These are phyloP conservation scores for Leccinum pellstonianum DNA, from an alignment of 768 basidiomycete species.

Conservation along the genomic window DNA sequence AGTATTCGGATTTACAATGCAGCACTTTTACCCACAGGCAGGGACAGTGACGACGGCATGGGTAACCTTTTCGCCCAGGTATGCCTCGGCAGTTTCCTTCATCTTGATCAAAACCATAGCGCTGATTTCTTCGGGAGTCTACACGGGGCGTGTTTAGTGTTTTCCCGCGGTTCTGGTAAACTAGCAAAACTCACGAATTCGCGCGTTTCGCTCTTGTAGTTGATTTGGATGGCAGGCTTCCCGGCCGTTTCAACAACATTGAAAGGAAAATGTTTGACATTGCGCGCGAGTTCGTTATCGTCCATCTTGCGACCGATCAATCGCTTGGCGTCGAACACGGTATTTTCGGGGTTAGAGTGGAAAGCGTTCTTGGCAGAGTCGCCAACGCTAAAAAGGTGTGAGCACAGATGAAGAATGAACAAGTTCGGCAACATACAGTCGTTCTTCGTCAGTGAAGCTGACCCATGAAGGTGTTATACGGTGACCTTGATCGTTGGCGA, in stretches of 20 bases:
- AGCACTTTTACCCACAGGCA: slow-evolving; percentile 59
- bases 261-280: slow-evolving; percentile 93
- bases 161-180: not conserved
- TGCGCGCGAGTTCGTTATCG: slow-evolving; percentile 76
- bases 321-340: slow-evolving; percentile 96
- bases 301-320: slow-evolving; percentile 86
- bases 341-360: slow-evolving; percentile 88
- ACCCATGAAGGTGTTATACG: slow-evolving; percentile 92
- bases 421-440: slow-evolving; percentile 41
- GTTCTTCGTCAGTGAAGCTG: slow-evolving; percentile 75
- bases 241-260: slow-evolving; percentile 72
- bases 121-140: slow-evolving; percentile 93
- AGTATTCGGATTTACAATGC: not conserved
- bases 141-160: not conserved
- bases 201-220: slow-evolving; percentile 74
- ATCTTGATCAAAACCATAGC: slow-evolving; percentile 97
- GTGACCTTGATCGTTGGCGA: slow-evolving; percentile 87
- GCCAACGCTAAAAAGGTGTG: slow-evolving; percentile 54
- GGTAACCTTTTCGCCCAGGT: slow-evolving; percentile 93
- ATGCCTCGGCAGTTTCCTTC: slow-evolving; percentile 99
- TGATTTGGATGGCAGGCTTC: slow-evolving; percentile 77
- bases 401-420: not conserved
- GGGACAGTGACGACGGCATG: slow-evolving; percentile 99
- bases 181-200: slow-evolving; percentile 67
- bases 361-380: slow-evolving; percentile 97